Conservation (phyloP, 331 rosid genomes). For the Telfairia occidentalis region DNA sequence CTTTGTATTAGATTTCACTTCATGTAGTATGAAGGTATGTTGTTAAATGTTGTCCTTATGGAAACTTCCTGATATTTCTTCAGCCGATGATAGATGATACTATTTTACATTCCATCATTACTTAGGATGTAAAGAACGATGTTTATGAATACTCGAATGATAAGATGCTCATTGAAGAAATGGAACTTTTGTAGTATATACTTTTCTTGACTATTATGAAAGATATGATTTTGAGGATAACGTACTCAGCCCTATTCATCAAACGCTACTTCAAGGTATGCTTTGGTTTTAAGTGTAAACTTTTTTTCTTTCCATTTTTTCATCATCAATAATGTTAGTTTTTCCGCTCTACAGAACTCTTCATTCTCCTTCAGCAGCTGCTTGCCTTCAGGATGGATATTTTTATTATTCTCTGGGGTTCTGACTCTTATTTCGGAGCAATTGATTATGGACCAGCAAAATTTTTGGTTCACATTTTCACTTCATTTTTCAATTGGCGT, state of each 20-base stretch:
- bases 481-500: conserved; percentile 62
- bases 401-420: conserved; percentile 50
- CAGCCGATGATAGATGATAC: background rate
- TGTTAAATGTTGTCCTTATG: background rate
- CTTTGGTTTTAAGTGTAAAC: background rate
- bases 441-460: conserved; percentile 50
- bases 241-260: conserved; percentile 21
- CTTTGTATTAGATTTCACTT: background rate
- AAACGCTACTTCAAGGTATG: conserved; percentile 22
- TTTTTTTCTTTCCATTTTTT: background rate
- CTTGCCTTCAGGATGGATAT: conserved; percentile 77
- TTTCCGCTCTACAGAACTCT: conserved; percentile 46
- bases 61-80: background rate
- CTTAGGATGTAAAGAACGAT: background rate
- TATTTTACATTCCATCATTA: background rate
- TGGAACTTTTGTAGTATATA: background rate
- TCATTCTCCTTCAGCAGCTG: conserved; percentile 60
- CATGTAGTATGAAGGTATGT: background rate
- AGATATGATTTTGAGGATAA: conserved; percentile 29
- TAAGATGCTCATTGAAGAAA: background rate
- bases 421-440: conserved; percentile 63
- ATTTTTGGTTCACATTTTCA: conserved; percentile 55
- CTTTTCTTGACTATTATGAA: conserved; percentile 23
- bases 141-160: background rate
- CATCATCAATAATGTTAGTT: background rate